Evolutionary conservation across 2,329 filamentous ascomycete genomes (phyloP), one percentile per base, ranked within the genome.

Genomic region (Huntiella omanensis): DNA sequence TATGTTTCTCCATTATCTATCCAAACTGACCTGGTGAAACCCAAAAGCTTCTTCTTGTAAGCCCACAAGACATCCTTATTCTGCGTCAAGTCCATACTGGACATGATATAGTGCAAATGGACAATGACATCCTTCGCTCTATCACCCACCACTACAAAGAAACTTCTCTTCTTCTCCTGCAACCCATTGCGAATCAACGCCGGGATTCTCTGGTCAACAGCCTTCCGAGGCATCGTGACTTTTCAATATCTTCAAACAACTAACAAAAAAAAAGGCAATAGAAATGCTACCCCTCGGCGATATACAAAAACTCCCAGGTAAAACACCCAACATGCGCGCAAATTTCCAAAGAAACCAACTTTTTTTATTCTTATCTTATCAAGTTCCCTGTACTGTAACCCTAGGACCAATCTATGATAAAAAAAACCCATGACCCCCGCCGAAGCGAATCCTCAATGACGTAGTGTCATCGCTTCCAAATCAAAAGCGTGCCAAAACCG

Each of bases 141-240:
- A 62, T 98, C 86, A 58, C 91, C 91, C 40, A 98, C 88, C 17
- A 98, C 79, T 49, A 98, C 84, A 63, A 98, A 92, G 69, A 98
- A 95, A 66, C 83, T 93, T 62, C 91, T 77, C 68, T 96, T 96
- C 74, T 94, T 95, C 62, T 95, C 86, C 62, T 83, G 84, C 51
- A 87, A 70, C 53, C 83, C 82, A 81, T 94, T 95, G 60, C 80
- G 77, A 58, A 95, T 88, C 55, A 95, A 77, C 62, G 86, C 80
- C 50, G 81, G 83, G 57, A 95, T 93, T 62, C 86, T 83, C 65
- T 83, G 82, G 64, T 94, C 86, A 59, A 71, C 64, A 56, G 66
- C 64, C 59, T 77, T 78, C 59, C 74, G 73, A 59, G 70, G 66
- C 74, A 75, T 75, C 44, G 58, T 68, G 55, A 51, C 49, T 49